Percentiles rank a stretch among this genome's conserved stretches.
phyloP scores from a whole-genome alignment of 768 basidiomycete genomes.

The Leccinum pellstonianum region DNA sequence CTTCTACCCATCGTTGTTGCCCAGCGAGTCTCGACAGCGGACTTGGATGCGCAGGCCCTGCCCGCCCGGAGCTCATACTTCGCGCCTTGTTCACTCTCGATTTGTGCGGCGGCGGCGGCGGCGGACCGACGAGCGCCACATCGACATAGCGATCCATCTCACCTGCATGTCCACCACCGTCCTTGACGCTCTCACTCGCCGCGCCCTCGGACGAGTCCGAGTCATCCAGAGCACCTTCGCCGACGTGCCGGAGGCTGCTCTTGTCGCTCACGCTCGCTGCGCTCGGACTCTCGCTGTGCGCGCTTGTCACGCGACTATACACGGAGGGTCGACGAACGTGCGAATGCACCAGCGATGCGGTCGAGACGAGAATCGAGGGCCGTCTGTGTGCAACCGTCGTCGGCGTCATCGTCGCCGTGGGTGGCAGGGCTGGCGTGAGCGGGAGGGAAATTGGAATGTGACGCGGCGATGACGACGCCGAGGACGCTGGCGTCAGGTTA shows the following conservation, averaged over 20 bases:
- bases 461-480: conserved; percentile 56
- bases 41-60: conserved; percentile 50
- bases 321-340: conserved; percentile 38
- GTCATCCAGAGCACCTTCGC: conserved; percentile 76
- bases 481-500: conserved; percentile 55
- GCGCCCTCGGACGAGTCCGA: conserved; percentile 59
- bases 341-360: conserved; percentile 30
- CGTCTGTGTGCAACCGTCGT: conserved; percentile 42
- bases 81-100: conserved; percentile 37
- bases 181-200: conserved; percentile 20
- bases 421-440: conserved; percentile 33
- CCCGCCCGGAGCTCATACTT: conserved; percentile 30
- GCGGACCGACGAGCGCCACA: conserved; percentile 17
- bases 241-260: conserved; percentile 57
- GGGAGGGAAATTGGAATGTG: conserved; percentile 34
- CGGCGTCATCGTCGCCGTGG: conserved; percentile 43
- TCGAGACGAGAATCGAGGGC: conserved; percentile 41
- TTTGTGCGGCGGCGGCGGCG: neutral
- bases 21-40: conserved; percentile 61
- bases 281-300: conserved; percentile 34
- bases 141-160: conserved; percentile 35
- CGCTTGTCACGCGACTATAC: conserved; percentile 38
- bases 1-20: conserved; percentile 53
- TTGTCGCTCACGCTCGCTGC: conserved; percentile 38
- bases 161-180: conserved; percentile 21